Evolutionary conservation across 2,329 filamentous ascomycete species (phyloP), one percentile per base, ranked within the genome.

Genomic region (Rutstroemia sp.): DNA sequence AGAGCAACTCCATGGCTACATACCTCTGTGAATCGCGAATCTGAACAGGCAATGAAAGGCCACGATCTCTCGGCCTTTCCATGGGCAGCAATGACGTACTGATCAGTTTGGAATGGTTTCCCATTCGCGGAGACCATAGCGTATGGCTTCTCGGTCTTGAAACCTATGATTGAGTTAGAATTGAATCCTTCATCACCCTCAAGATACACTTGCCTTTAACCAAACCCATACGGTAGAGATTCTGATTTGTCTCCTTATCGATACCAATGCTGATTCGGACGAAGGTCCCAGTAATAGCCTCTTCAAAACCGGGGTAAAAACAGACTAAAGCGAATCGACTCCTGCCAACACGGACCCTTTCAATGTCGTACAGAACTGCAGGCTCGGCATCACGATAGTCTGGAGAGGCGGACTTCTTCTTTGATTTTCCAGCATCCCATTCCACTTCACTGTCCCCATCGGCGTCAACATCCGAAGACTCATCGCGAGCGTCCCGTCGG

Each of bases 41-140:
- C 92, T 0, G 94, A 97, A 68, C 92, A 92, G 60, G 87, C 86
- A 60, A 94, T 86, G 71, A 97, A 96, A 4, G 92, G 91, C 73
- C 91, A 96, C 38, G 92, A 84, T 69, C 87, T 87, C 67, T 90
- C 81, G 0, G 88, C 80, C 65, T 92, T 91, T 47, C 94, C 94
- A 68, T 95, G 88, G 7, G 89, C 84, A 44, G 89, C 84, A 54
- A 86, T 76, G 34, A 89, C 83, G 68, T 97, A 96, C 69, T 92
- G 87, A 59, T 95, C 90, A 0, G 91, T 95, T 34, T 88, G 82
- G 65, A 96, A 88, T 3, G 78, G 78, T 60, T 90, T 87, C 39
- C 89, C 88, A 58, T 88, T 87, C 2, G 82, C 71, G 40, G 79
- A 86, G 61, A 86, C 83, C 68, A 97, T 84, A 1, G 89, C 87